A percentile compares a stretch with the other conserved stretches of the same genome.
phyloP scores from a whole-genome alignment of 1,284 basidiomycete species.

The Caloboletus firmus region DNA sequence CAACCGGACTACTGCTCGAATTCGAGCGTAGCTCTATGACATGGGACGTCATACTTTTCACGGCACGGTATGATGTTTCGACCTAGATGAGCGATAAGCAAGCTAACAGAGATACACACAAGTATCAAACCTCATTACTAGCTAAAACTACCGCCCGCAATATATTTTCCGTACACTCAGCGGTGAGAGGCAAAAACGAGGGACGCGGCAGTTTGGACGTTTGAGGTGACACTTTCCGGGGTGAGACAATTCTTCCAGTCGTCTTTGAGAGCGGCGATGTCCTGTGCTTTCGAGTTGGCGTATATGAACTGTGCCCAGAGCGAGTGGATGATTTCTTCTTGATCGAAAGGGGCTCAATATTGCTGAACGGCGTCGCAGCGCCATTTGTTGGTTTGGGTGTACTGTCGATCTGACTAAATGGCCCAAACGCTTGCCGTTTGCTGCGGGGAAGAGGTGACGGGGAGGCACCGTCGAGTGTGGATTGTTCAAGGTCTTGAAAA shows the following conservation, averaged over 20 bases:
- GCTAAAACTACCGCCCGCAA: slow-evolving; percentile 54
- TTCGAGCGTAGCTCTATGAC: slow-evolving; percentile 41
- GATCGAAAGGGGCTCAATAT: slow-evolving; percentile 71
- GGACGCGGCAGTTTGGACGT: slow-evolving; percentile 32
- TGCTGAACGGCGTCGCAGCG: slow-evolving; percentile 20
- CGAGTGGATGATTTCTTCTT: slow-evolving; percentile 72
- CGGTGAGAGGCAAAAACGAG: slow-evolving; percentile 23
- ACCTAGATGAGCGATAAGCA: slow-evolving; percentile 44
- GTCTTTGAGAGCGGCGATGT: slow-evolving; percentile 51
- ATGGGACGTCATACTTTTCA: slow-evolving; percentile 72
- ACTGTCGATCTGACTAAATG: slow-evolving; percentile 47
- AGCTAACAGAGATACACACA: neutral
- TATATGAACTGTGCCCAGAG: slow-evolving; percentile 40
- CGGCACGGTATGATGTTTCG: slow-evolving; percentile 59
- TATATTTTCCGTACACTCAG: slow-evolving; percentile 45
- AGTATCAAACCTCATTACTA: slow-evolving; percentile 58
- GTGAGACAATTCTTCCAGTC: slow-evolving; percentile 46
- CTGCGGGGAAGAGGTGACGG: slow-evolving; percentile 62
- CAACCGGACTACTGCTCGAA: slow-evolving; percentile 31
- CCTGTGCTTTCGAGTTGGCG: slow-evolving; percentile 46
- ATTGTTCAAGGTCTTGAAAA: slow-evolving; percentile 31
- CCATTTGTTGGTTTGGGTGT: slow-evolving; percentile 45
- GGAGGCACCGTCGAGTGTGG: slow-evolving; percentile 26
- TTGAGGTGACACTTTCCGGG: slow-evolving; percentile 56
- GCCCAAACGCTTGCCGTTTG: slow-evolving; percentile 62